Percentiles rank a stretch among this genome's conserved stretches.
Evolutionary conservation across 2,329 filamentous ascomycete genomes (phyloP).

Genomic region (Metarhizium humberi): DNA sequence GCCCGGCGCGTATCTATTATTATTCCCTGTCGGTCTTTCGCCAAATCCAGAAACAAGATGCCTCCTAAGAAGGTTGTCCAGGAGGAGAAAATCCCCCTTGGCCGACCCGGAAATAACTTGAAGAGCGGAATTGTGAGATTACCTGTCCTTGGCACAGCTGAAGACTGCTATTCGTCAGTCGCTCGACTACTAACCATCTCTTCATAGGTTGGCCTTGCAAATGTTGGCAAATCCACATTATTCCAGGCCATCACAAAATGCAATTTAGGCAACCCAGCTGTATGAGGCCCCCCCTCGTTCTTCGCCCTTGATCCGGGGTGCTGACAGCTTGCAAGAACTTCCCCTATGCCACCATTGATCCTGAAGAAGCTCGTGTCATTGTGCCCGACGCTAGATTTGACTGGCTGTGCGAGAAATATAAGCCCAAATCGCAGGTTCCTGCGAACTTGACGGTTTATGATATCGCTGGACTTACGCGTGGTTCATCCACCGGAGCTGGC

Average conservation of each 20-base stretch:
- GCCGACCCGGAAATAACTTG: constrained; percentile 92
- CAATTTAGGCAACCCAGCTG: constrained; percentile 91
- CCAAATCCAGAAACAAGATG: constrained; percentile 67
- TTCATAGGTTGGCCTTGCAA: constrained; percentile 85
- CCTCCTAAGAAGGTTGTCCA: constrained; percentile 86
- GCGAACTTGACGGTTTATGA: constrained; percentile 98
- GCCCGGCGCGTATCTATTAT: constrained; percentile 42
- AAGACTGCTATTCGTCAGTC: not conserved
- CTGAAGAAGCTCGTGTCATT: constrained; percentile 94
- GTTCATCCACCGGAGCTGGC: constrained; percentile 93
- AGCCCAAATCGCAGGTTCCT: constrained; percentile 93
- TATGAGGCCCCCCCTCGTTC: constrained; percentile 38
- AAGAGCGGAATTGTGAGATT: constrained; percentile 93
- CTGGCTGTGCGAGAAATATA: constrained; percentile 93
- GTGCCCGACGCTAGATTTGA: constrained; percentile 95
- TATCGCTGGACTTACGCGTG: constrained; percentile 92
- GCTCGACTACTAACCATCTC: constrained; percentile 1
- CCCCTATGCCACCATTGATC: constrained; percentile 97
- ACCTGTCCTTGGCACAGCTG: constrained; percentile 1
- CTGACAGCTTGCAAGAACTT: constrained; percentile 64
- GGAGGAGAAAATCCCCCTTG: constrained; percentile 94
- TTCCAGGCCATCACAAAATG: constrained; percentile 99
- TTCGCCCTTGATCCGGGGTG: constrained; percentile 25
- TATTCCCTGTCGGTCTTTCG: constrained; percentile 46
- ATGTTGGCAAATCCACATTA: constrained; percentile 97